Evolutionary conservation across 768 basidiomycete genomes (phyloP).

Genomic region (Russula foetens): DNA sequence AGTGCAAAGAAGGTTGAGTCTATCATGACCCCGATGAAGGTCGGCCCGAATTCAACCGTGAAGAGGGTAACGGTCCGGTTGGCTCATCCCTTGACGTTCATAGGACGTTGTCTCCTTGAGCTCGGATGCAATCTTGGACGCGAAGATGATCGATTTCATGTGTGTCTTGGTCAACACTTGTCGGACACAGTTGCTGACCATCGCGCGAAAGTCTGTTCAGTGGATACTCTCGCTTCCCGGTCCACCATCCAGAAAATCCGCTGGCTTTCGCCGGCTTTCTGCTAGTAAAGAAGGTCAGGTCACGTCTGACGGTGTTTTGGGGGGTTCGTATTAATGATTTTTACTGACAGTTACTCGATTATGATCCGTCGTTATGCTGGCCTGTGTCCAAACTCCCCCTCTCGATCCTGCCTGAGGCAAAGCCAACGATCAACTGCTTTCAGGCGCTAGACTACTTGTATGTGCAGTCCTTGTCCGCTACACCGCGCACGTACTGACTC

Average conservation of each 20-base stretch:
- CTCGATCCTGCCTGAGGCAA: slow-evolving; percentile 83
- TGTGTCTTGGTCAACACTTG: slow-evolving; percentile 28
- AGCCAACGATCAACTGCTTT: slow-evolving; percentile 85
- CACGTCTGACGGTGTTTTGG: not conserved
- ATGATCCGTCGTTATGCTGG: slow-evolving; percentile 75
- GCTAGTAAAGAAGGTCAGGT: slow-evolving; percentile 68
- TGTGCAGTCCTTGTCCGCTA: slow-evolving; percentile 17
- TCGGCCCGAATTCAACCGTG: slow-evolving; percentile 12
- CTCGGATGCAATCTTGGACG: slow-evolving; percentile 70
- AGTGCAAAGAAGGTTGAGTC: slow-evolving; percentile 57
- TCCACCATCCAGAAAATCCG: slow-evolving; percentile 66
- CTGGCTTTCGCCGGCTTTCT: slow-evolving; percentile 73
- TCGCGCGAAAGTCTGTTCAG: slow-evolving; percentile 45
- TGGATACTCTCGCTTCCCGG: slow-evolving; percentile 89
- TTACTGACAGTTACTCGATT: slow-evolving; percentile 59
- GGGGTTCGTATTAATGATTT: not conserved
- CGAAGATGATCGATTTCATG: slow-evolving; percentile 70
- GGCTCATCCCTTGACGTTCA: not conserved
- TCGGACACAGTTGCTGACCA: not conserved
- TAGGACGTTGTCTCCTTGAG: slow-evolving; percentile 81
- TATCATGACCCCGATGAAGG: slow-evolving; percentile 53
- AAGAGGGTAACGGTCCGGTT: not conserved
- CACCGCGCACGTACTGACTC: not conserved
- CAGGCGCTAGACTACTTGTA: slow-evolving; percentile 93
- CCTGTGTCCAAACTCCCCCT: slow-evolving; percentile 71